A percentile compares a stretch with the other conserved stretches of the same genome.
Evolutionary conservation across 2,329 filamentous ascomycete genomes (phyloP).

Genomic region (Periconia macrospinosa): DNA sequence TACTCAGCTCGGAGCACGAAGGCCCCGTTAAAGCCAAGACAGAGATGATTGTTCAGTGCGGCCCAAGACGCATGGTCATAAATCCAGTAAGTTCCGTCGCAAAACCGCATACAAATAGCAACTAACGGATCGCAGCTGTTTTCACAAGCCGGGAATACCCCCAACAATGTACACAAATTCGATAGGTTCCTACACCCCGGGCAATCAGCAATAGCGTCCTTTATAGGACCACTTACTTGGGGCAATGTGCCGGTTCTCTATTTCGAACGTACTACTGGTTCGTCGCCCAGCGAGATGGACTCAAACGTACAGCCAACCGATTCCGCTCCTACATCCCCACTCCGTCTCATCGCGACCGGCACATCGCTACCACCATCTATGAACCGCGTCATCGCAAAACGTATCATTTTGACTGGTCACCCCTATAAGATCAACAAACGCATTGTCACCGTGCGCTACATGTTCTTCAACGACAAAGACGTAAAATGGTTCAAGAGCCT

Average conservation of each 20-base stretch:
- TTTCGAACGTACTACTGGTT: constrained; percentile 65
- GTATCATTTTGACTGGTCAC: constrained; percentile 90
- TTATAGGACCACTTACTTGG: constrained; percentile 90
- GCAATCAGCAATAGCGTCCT: constrained; percentile 83
- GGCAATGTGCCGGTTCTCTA: constrained; percentile 87
- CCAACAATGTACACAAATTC: constrained; percentile 97
- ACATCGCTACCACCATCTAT: constrained; percentile 79
- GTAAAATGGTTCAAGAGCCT: constrained; percentile 97
- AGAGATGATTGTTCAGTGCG: constrained; percentile 88
- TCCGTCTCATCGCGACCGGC: constrained; percentile 82
- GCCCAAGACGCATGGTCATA: constrained; percentile 81
- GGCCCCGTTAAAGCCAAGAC: constrained; percentile 87
- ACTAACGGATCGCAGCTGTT: constrained; percentile 58
- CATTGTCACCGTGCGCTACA: constrained; percentile 95
- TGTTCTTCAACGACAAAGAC: constrained; percentile 98
- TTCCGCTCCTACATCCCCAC: constrained; percentile 32
- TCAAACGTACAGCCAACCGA: constrained; percentile 7
- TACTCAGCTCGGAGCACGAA: constrained; percentile 75
- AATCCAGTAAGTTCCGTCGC: constrained; percentile 62
- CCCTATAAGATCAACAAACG: constrained; percentile 99
- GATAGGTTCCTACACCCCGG: constrained; percentile 90
- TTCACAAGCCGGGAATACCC: constrained; percentile 84
- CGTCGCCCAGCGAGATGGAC: constrained; percentile 18
- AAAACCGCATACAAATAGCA: background rate
- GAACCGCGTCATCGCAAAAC: constrained; percentile 83